Percentiles rank a stretch among this genome's conserved stretches.
These are phyloP conservation scores for Polyporus tsugae DNA, from an alignment of 1,284 basidiomycete species.

Conservation along the genomic window DNA sequence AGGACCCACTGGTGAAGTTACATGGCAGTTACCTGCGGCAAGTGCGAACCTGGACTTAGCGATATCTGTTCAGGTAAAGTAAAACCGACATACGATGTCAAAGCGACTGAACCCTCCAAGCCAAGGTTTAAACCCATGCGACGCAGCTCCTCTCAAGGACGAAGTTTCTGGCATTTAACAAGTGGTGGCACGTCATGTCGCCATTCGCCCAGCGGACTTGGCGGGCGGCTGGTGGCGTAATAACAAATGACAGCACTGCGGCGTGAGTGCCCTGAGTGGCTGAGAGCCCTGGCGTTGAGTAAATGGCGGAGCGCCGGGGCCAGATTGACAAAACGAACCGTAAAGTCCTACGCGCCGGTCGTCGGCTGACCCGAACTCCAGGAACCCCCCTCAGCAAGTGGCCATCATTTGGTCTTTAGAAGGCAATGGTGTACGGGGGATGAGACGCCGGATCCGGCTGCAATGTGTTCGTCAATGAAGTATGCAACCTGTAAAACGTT, in stretches of 20 bases:
- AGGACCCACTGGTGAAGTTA: not conserved
- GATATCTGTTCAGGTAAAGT: not conserved
- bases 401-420: not conserved
- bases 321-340: not conserved
- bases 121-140: not conserved
- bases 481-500: not conserved
- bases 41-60: not conserved
- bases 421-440: not conserved
- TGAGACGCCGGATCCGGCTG: not conserved
- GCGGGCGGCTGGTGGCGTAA: constrained; percentile 1
- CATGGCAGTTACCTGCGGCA: not conserved
- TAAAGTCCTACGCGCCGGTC: not conserved
- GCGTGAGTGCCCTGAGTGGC: too few species aligned
- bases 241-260: not conserved
- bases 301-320: not conserved
- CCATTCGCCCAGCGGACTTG: constrained; percentile 3
- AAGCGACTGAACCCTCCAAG: not conserved
- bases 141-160: not conserved
- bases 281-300: not conserved
- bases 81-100: not conserved
- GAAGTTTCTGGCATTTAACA: not conserved
- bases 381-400: not conserved
- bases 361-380: not conserved
- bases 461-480: not conserved
- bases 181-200: not conserved